Evolutionary conservation across 371 early-diverging fungal species (phyloP), one percentile per base, ranked within the genome.

Genomic region (Haplosporangium sp.): DNA sequence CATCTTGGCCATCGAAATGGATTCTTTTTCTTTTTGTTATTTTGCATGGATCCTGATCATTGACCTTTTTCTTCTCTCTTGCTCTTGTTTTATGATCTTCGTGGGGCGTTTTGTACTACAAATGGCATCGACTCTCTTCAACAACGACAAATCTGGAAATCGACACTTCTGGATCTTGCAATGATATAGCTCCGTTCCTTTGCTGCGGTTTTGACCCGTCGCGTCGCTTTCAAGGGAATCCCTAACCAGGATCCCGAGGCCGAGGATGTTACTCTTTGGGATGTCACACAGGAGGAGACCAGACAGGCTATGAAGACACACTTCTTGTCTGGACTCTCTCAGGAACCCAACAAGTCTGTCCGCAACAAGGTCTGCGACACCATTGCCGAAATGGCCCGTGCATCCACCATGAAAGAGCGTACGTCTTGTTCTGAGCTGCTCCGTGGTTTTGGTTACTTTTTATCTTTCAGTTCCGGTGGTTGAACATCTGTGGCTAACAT

Each of bases 301-400:
- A 88, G 92, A 23, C 73, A 83, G 51, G 86, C 86, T 58, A 89
- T 91, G 69, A 93, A 93, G 83, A 81, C 71, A 6, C 86, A 91
- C 64, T 87, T 98, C 56, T 82, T 98, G 63, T 81, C 86, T 16
- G 88, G 95, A 16, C 89, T 98, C 45, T 85, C 86, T 29, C 86
- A 86, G 55, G 98, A 96, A 80, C 77, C 86, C 36, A 93, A 90
- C 65, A 80, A 82, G 63, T 80, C 85, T 20, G 92, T 94, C 29
- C 88, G 96, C 53, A 91, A 94, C 82, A 98, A 97, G 84, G 83
- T 98, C 46, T 91, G 94, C 73, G 98, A 98, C 83, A 91, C 95
- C 48, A 92, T 96, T 74, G 84, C 96, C 29, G 97, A 98, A 71
- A 83, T 98, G 45, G 90, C 92, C 62, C 91, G 90, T 76, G 87